Conservation (phyloP, 139 green algal species). For the Auxenochlorella pyrenoidosa region DNA sequence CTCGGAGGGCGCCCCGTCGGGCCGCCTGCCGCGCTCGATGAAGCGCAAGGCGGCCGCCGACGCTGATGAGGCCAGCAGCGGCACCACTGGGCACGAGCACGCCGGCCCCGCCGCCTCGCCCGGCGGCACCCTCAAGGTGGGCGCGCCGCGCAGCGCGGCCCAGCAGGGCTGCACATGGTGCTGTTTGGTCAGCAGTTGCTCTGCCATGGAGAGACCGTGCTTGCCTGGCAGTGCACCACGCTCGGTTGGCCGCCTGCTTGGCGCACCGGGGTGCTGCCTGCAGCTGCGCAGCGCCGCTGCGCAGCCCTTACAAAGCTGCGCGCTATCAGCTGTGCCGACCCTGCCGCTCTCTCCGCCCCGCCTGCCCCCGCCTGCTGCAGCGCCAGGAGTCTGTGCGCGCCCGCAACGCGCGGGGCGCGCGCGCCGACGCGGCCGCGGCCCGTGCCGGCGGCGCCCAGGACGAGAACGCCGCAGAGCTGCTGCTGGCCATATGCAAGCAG, state of each 20-base stretch:
- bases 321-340: background rate
- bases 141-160: too few relatives aligned
- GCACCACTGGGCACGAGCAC: conserved; percentile 39
- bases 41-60: conserved; percentile 40
- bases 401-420: background rate
- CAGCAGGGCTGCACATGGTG: too few relatives aligned
- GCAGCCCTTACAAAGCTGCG: too few relatives aligned
- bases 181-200: too few relatives aligned
- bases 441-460: background rate
- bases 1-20: background rate
- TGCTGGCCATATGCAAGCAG: conserved; percentile 44
- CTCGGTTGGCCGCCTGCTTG: too few relatives aligned
- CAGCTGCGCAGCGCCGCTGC: too few relatives aligned
- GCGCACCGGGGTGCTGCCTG: too few relatives aligned
- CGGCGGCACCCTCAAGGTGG: conserved; percentile 8
- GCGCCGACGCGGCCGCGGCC: background rate
- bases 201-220: too few relatives aligned
- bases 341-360: background rate
- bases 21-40: background rate
- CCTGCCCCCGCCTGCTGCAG: background rate
- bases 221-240: too few relatives aligned
- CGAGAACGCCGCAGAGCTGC: conserved; percentile 35
- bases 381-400: conserved; percentile 14
- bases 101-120: background rate
- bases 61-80: conserved; percentile 47